A percentile compares a stretch with the other conserved stretches of the same genome.
Conservation (phyloP, 2,329 filamentous ascomycete genomes). For the Xylaria sp. region DNA sequence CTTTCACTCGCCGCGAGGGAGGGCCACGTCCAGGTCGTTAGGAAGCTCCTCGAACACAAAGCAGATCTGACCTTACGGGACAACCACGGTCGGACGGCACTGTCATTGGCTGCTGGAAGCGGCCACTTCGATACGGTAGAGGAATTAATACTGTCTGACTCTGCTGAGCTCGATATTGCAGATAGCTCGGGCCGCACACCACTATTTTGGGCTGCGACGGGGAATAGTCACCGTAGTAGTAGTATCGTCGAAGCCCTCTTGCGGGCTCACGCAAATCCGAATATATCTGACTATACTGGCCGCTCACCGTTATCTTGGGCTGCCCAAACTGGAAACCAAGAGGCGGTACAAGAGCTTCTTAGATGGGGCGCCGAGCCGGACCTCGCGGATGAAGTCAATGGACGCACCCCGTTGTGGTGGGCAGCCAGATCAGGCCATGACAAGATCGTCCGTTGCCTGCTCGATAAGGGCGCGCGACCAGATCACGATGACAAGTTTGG, state of each 20-base stretch:
- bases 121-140: neutral
- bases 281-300: neutral
- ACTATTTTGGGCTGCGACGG: neutral
- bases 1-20: neutral
- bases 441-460: neutral
- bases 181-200: conserved; percentile 3
- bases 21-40: neutral
- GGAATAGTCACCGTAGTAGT: neutral
- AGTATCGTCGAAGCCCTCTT: neutral
- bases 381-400: neutral
- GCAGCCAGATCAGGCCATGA: neutral
- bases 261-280: neutral
- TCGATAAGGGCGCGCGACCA: neutral
- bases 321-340: neutral
- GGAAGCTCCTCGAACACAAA: neutral
- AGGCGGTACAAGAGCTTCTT: neutral
- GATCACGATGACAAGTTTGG: neutral
- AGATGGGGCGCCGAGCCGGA: neutral
- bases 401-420: neutral
- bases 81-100: neutral
- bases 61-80: neutral
- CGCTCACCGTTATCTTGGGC: conserved; percentile 4
- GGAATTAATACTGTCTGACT: neutral
- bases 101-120: neutral
- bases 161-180: neutral